phyloP scores from a whole-genome alignment of 2,329 filamentous ascomycete species.

The Venturiaceae sp. region DNA sequence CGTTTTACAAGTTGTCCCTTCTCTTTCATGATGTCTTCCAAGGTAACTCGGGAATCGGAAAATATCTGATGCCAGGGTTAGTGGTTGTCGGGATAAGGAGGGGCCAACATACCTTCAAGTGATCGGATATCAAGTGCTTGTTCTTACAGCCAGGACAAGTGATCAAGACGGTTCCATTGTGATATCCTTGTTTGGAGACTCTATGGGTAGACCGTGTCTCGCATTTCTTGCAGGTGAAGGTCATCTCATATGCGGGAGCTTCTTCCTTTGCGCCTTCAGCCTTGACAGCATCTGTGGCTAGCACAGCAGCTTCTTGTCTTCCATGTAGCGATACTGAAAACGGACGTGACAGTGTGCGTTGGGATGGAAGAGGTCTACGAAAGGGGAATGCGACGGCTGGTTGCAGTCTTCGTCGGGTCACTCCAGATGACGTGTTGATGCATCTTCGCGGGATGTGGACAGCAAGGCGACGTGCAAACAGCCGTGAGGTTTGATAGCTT shows the following conservation, averaged over 20 bases:
- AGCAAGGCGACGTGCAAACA: background rate
- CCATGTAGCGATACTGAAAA: constrained; percentile 11
- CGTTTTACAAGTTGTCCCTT: constrained; percentile 66
- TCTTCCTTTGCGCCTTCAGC: constrained; percentile 8
- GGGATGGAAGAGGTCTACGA: background rate
- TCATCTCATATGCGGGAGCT: constrained; percentile 70
- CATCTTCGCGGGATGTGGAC: background rate
- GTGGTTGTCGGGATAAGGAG: background rate
- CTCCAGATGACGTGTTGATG: background rate
- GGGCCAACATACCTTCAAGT: constrained; percentile 49
- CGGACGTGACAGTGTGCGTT: constrained; percentile 16
- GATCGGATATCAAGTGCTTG: constrained; percentile 85
- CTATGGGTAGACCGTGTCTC: constrained; percentile 68
- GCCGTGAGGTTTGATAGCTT: background rate
- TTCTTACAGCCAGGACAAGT: constrained; percentile 79
- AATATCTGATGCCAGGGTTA: constrained; percentile 46
- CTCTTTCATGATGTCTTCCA: constrained; percentile 69
- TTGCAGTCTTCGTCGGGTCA: background rate
- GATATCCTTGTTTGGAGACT: constrained; percentile 91
- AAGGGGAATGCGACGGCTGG: constrained; percentile 17
- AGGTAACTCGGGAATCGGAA: constrained; percentile 56
- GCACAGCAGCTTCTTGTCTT: constrained; percentile 24
- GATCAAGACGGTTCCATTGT: constrained; percentile 80
- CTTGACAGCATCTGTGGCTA: constrained; percentile 24
- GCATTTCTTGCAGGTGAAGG: constrained; percentile 90